Percentiles rank a stretch among this genome's conserved stretches.
These are phyloP conservation scores for Pogostemon cablin DNA, from an alignment of 257 asterid species.

Conservation along the genomic window DNA sequence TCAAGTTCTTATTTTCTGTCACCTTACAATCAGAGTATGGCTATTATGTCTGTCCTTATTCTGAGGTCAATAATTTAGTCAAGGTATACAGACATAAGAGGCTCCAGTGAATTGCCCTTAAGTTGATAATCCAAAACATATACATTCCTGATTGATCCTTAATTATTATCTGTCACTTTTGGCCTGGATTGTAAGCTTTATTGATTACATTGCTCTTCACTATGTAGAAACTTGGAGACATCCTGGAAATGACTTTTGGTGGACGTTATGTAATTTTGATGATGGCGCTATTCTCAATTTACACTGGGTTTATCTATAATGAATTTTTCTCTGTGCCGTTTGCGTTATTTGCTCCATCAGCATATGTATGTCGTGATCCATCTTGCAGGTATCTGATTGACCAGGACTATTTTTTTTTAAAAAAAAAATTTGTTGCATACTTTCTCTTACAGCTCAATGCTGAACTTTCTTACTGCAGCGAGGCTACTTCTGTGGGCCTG, in stretches of 20 bases:
- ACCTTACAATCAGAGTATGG: not conserved
- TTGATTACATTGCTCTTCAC: slow-evolving; percentile 29
- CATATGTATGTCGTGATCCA: slow-evolving; percentile 87
- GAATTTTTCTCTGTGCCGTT: slow-evolving; percentile 95
- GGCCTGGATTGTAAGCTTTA: slow-evolving; percentile 19
- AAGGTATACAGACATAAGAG: slow-evolving; percentile 4
- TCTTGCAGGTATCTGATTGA: slow-evolving; percentile 77
- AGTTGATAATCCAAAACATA: slow-evolving; percentile 13
- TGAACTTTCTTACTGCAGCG: slow-evolving; percentile 55
- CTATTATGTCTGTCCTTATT: too few relatives aligned
- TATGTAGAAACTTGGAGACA: slow-evolving; percentile 98
- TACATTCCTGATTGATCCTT: slow-evolving; percentile 14
- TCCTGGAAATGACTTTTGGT: slow-evolving; percentile 94
- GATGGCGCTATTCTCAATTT: slow-evolving; percentile 96
- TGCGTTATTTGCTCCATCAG: slow-evolving; percentile 82
- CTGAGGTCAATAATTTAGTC: not conserved
- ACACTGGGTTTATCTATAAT: slow-evolving; percentile 92
- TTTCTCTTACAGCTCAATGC: slow-evolving; percentile 25
- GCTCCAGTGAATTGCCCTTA: not conserved
- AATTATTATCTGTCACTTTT: slow-evolving; percentile 1
- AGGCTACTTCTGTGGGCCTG: slow-evolving; percentile 81
- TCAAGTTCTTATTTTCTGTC: slow-evolving; percentile 7
- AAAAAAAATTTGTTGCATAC: slow-evolving; percentile 24
- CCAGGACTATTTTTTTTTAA: slow-evolving; percentile 14
- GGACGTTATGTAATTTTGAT: slow-evolving; percentile 94